A percentile compares a stretch with the other conserved stretches of the same genome.
phyloP scores from a whole-genome alignment of 176 grass and related monocot genomes.

The Bonia amplexicaulis region DNA sequence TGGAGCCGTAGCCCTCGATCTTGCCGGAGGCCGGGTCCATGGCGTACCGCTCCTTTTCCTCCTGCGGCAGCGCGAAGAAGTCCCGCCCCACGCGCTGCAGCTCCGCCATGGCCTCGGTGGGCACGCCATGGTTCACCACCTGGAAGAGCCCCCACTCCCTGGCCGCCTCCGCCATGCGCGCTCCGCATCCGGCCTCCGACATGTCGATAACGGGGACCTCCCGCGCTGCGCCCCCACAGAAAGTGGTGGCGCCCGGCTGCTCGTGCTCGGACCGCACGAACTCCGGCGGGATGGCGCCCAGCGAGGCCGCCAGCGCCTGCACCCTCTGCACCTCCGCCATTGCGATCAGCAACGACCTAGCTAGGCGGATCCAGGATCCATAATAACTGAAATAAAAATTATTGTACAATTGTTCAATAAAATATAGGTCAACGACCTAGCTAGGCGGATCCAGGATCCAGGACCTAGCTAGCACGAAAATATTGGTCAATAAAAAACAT shows the following conservation, averaged over 20 bases:
- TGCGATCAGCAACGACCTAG: no score
- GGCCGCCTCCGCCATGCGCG: slow-evolving; percentile 30
- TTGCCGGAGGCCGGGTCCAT: slow-evolving; percentile 24
- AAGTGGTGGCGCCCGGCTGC: slow-evolving; percentile 48
- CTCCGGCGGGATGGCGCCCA: slow-evolving; percentile 39
- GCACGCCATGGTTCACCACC: slow-evolving; percentile 73
- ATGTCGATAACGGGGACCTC: slow-evolving; percentile 70
- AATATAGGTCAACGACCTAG: no score
- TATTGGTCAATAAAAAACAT: no score
- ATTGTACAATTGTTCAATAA: no score
- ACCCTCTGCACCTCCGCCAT: slow-evolving; percentile 30
- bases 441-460: no score
- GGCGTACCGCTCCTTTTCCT: slow-evolving; percentile 56
- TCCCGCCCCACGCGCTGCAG: slow-evolving; percentile 64
- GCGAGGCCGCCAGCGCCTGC: slow-evolving; percentile 38
- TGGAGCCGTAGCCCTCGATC: slow-evolving; percentile 62
- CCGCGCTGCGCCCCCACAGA: slow-evolving; percentile 23
- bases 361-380: no score
- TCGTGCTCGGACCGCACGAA: slow-evolving; percentile 57
- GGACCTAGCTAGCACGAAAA: no score
- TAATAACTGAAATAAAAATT: no score
- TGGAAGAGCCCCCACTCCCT: slow-evolving; percentile 71
- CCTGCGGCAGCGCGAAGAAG: slow-evolving; percentile 74
- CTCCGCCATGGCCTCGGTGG: slow-evolving; percentile 32
- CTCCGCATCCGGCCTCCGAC: background rate